These are phyloP conservation scores for Trichophyton benhamiae DNA, from an alignment of 2,329 filamentous ascomycete species.

Conservation along the genomic window DNA sequence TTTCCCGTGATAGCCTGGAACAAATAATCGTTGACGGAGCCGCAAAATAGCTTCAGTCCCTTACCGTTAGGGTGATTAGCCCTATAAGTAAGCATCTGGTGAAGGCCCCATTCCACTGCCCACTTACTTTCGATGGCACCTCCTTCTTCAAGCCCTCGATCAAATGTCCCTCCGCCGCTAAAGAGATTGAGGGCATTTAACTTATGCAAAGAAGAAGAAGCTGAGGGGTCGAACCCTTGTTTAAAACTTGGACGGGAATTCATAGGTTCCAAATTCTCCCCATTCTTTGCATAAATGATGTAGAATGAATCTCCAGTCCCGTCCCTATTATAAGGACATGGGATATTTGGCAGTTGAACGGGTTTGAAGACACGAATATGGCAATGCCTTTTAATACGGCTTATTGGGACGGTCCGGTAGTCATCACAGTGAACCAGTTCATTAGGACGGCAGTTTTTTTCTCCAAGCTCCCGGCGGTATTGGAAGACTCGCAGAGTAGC, in stretches of 20 bases:
- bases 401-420: slow-evolving; percentile 26
- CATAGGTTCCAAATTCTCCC: slow-evolving; percentile 9
- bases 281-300: slow-evolving; percentile 37
- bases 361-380: slow-evolving; percentile 44
- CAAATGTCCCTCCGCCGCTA: slow-evolving; percentile 66
- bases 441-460: slow-evolving; percentile 41
- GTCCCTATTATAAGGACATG: slow-evolving; percentile 51
- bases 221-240: slow-evolving; percentile 45
- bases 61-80: slow-evolving; percentile 45
- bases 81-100: slow-evolving; percentile 60
- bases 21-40: slow-evolving; percentile 61
- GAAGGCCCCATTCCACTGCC: slow-evolving; percentile 53
- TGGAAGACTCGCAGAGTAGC: slow-evolving; percentile 42
- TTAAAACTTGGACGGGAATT: slow-evolving; percentile 25
- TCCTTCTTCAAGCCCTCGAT: slow-evolving; percentile 61
- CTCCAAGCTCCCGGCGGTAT: slow-evolving; percentile 34
- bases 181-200: slow-evolving; percentile 59
- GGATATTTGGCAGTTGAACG: slow-evolving; percentile 33
- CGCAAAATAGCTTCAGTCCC: slow-evolving; percentile 46
- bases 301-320: slow-evolving; percentile 58
- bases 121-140: slow-evolving; percentile 52
- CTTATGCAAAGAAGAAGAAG: slow-evolving; percentile 20
- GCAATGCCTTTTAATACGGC: slow-evolving; percentile 45
- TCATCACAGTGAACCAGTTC: slow-evolving; percentile 39
- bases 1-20: slow-evolving; percentile 42